Base-by-base conservation (phyloP, 2,329 filamentous ascomycete species). In the Acrocalymma vagum region DNA sequence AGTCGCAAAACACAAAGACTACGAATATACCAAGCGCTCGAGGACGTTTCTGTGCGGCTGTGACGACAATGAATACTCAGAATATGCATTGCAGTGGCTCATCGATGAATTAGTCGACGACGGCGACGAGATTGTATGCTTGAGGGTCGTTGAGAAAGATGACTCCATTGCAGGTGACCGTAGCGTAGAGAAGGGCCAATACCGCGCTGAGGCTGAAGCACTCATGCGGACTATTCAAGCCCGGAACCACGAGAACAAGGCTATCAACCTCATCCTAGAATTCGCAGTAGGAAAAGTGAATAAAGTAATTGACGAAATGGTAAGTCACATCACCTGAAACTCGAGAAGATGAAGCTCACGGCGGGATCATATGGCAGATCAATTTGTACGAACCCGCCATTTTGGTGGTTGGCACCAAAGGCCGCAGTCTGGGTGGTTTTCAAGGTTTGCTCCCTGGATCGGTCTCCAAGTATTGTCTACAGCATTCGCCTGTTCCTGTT, bases 391-490 rank as follows among this genome's bases (percentile, higher is more conserved):
- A 95, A 63, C 92, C 92, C 3, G 90, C 89, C 3, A 92, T 95
- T 74, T 80, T 96, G 15, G 87, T 96, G 18, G 92, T 96, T 11
- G 92, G 92, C 28, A 96, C 92, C 1, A 83, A 88, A 57, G 92
- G 92, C 29, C 83, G 90, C 38, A 93, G 87, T 24, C 78, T 95
- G 2, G 90, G 90, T 22, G 90, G 91, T 17, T 85, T 96, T 42
- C 91, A 95, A 65, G 89, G 90, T 31, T 77, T 96, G 20, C 81
- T 96, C 27, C 90, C 89, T 32, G 94, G 90, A 51, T 94, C 88
- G 0, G 92, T 96, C 29, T 95, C 90, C 17, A 96, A 96, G 65
- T 96, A 96, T 72, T 96, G 92, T 61, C 79, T 96, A 9, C 92
- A 96, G 65, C 92, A 95, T 67, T 95, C 89, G 2, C 91, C 92